phyloP scores from a whole-genome alignment of 441 rosid genomes.

The Jatropha multifida region DNA sequence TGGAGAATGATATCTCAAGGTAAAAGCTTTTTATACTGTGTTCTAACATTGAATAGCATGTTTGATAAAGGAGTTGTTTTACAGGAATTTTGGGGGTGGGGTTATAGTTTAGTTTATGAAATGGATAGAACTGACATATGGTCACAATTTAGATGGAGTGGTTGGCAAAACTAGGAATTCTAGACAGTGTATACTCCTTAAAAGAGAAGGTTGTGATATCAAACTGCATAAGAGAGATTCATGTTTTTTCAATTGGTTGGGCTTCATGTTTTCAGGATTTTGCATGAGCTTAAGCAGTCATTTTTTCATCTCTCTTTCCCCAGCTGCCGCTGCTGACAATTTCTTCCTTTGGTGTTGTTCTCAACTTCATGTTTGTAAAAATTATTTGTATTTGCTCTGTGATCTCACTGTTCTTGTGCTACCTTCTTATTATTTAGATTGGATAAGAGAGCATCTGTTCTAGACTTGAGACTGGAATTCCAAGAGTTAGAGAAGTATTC shows the following conservation, averaged over 20 bases:
- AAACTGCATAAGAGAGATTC: constrained; percentile 1
- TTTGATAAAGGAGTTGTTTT: not conserved
- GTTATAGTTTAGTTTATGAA: not conserved
- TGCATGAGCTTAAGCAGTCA: not conserved
- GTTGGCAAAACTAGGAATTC: not conserved
- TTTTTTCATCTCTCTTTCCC: not conserved
- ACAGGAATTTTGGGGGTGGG: not conserved
- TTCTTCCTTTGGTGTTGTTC: not conserved
- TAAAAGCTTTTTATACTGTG: constrained; percentile 16
- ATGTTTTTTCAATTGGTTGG: not conserved
- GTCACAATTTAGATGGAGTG: not conserved
- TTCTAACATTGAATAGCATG: constrained; percentile 1
- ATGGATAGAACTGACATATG: not conserved
- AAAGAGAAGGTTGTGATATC: not conserved
- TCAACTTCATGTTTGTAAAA: not conserved
- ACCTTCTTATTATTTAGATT: constrained; percentile 43
- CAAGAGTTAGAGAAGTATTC: constrained; percentile 81
- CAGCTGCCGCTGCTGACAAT: not conserved
- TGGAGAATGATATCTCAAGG: constrained; percentile 65
- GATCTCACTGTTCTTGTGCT: not conserved
- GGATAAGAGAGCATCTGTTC: constrained; percentile 59
- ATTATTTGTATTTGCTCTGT: not conserved
- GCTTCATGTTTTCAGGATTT: constrained; percentile 6
- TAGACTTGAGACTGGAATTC: constrained; percentile 76
- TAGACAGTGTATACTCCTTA: not conserved